Conservation (phyloP, 2,329 filamentous ascomycete species). For the Aulographum hederae region DNA sequence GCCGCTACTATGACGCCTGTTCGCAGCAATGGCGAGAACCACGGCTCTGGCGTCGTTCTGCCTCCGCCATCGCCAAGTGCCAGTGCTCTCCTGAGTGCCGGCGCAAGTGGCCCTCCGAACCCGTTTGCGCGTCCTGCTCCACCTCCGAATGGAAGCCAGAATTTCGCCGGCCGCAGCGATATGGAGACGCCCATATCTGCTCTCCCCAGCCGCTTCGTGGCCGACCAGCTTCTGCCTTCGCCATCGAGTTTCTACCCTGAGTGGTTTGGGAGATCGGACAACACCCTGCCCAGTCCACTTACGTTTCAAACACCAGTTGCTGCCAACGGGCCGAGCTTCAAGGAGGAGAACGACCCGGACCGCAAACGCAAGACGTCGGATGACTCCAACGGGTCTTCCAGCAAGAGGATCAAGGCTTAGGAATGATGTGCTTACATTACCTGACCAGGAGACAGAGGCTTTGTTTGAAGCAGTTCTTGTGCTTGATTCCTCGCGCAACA, state of each 20-base stretch:
- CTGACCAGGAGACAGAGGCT: too few relatives aligned
- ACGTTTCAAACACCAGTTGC: slow-evolving; percentile 70
- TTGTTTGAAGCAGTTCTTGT: not conserved
- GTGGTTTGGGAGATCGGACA: slow-evolving; percentile 55
- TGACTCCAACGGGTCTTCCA: slow-evolving; percentile 14
- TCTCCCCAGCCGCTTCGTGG: slow-evolving; percentile 78
- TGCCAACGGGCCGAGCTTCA: slow-evolving; percentile 24
- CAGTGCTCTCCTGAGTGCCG: slow-evolving; percentile 69
- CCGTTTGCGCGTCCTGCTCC: slow-evolving; percentile 81
- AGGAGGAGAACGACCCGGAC: slow-evolving; percentile 20
- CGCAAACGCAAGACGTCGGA: slow-evolving; percentile 20
- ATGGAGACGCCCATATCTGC: slow-evolving; percentile 81
- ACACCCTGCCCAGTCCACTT: slow-evolving; percentile 78
- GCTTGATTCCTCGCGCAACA: not conserved
- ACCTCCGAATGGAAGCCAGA: slow-evolving; percentile 34
- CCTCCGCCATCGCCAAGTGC: slow-evolving; percentile 87
- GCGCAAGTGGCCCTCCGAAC: slow-evolving; percentile 82
- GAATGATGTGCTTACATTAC: not conserved
- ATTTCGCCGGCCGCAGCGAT: slow-evolving; percentile 16
- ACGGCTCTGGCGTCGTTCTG: slow-evolving; percentile 46
- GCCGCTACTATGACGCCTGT: slow-evolving; percentile 13
- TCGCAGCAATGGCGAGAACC: slow-evolving; percentile 1
- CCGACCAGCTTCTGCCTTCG: slow-evolving; percentile 71
- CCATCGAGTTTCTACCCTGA: slow-evolving; percentile 86
- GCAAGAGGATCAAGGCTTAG: slow-evolving; percentile 18